Evolutionary conservation across 768 basidiomycete species (phyloP).

Genomic region (Pluteus cervinus): DNA sequence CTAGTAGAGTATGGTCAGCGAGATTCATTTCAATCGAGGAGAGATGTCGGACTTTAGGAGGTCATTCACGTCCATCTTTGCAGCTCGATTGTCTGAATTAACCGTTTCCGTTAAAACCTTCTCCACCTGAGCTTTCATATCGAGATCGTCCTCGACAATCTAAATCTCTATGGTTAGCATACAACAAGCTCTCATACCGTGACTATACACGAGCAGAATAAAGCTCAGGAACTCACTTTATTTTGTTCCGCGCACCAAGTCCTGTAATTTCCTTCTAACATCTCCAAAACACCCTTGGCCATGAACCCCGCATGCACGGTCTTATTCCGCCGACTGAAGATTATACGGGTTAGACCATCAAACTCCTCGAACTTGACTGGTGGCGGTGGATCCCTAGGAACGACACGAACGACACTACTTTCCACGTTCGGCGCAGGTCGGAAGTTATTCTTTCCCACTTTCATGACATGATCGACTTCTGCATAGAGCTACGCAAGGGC

Average conservation of each 20-base stretch:
- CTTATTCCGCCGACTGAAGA: constrained; percentile 90
- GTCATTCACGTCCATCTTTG: constrained; percentile 93
- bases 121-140: constrained; percentile 69
- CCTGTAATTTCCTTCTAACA: constrained; percentile 90
- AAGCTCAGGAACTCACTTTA: constrained; percentile 31
- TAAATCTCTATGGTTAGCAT: constrained; percentile 18
- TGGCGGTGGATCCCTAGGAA: constrained; percentile 91
- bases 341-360: constrained; percentile 87
- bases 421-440: constrained; percentile 94
- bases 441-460: constrained; percentile 96
- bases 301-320: constrained; percentile 83
- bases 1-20: constrained; percentile 23
- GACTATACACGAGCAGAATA: background rate
- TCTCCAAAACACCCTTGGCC: constrained; percentile 91
- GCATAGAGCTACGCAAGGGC: constrained; percentile 61
- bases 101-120: constrained; percentile 66
- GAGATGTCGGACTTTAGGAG: constrained; percentile 65
- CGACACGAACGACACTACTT: constrained; percentile 85
- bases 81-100: constrained; percentile 71
- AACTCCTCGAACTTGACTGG: constrained; percentile 96
- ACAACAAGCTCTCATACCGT: constrained; percentile 1
- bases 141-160: constrained; percentile 64
- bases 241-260: constrained; percentile 86
- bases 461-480: constrained; percentile 93
- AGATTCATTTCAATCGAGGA: background rate